Base-by-base conservation (phyloP, 768 basidiomycete genomes). In the Neoboletus magnificus region DNA sequence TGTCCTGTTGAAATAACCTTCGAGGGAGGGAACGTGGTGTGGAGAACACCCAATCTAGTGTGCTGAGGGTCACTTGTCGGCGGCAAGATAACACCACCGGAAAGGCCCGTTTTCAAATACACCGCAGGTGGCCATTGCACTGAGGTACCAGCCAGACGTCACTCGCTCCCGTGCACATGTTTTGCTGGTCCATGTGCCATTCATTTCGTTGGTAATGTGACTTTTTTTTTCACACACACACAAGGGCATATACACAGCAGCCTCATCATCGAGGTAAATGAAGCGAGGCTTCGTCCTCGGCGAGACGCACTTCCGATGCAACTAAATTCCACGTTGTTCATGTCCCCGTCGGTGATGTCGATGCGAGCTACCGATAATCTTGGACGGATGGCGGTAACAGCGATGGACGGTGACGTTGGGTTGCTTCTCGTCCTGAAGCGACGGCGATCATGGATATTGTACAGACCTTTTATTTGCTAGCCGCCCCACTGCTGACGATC, bases 21-120 rank as follows among this genome's bases (percentile, higher is more conserved):
- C 49, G 48, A 58, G 65, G 62, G 66, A 66, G 56, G 63, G 61
- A 71, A 69, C 67, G 68, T 69, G 70, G 58, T 59, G 62, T 69
- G 64, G 62, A 69, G 62, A 59, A 52, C 50, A 55, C 46, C 60
- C 55, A 52, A 59, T 58, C 44, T 48, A 30, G 46, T 54, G 13
- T 36, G 15, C 37, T 30, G 52, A 40, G 50, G 46, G 48, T 55
- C 18, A 33, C 36, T 27, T 51, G 15, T 48, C 29, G 55, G 60
- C 54, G 56, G 59, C 43, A 56, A 62, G 59, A 62, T 67, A 65
- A 65, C 62, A 52, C 35, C 44, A 40, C 36, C 51, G 53, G 54
- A 44, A 63, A 29, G 52, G 54, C 12, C 56, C 60, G 55, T 59
- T 68, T 68, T 52, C 41, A 66, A 68, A 66, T 66, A 48, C 30